Conservation (phyloP, 1,284 basidiomycete genomes). For the Anthracocystis setariae region DNA sequence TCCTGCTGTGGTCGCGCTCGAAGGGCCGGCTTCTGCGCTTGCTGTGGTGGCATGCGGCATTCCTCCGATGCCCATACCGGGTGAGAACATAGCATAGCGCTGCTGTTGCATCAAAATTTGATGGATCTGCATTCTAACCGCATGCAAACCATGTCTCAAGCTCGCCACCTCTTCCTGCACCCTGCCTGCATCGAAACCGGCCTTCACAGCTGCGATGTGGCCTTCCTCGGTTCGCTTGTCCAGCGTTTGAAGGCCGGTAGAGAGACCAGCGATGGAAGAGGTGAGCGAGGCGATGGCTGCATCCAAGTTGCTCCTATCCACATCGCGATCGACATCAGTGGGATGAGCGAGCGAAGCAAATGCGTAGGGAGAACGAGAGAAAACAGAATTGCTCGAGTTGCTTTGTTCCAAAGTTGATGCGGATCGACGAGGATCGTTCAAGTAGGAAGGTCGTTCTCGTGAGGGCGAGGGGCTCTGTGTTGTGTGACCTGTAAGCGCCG, state of each 20-base stretch:
- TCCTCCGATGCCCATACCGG: conserved; percentile 1
- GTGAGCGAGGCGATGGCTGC: conserved; percentile 28
- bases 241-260: conserved; percentile 16
- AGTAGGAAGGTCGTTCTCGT: conserved; percentile 17
- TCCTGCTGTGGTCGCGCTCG: background rate
- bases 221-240: conserved; percentile 48
- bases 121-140: conserved; percentile 53
- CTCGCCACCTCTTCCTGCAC: conserved; percentile 52
- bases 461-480: conserved; percentile 11
- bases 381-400: background rate
- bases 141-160: conserved; percentile 48
- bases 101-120: conserved; percentile 48
- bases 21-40: too few relatives aligned
- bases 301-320: conserved; percentile 32
- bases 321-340: conserved; percentile 3
- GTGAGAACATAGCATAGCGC: conserved; percentile 32
- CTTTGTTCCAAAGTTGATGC: conserved; percentile 9
- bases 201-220: conserved; percentile 41
- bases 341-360: background rate
- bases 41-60: conserved; percentile 1
- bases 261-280: conserved; percentile 17
- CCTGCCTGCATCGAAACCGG: conserved; percentile 46
- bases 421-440: conserved; percentile 4
- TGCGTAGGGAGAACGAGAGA: background rate
- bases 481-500: background rate